Percentiles rank a stretch among this genome's conserved stretches.
Conservation (phyloP, 176 grass and related monocot species). For the Otatea glauca region DNA sequence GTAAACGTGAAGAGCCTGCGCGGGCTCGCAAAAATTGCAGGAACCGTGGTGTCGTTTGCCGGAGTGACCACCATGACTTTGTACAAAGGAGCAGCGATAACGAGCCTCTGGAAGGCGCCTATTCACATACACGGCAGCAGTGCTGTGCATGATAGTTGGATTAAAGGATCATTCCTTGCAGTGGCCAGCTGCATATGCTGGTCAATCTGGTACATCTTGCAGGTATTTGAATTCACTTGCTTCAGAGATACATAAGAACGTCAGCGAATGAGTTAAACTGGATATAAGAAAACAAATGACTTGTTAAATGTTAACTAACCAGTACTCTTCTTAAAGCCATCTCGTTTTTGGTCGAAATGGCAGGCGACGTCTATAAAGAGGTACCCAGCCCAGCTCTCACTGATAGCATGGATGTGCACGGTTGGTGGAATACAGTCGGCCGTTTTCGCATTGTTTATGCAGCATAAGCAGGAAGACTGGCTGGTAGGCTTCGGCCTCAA, state of each 20-base stretch:
- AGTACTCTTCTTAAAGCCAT: background rate
- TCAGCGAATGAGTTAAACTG: background rate
- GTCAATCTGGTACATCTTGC: conserved; percentile 87
- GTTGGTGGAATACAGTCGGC: conserved; percentile 72
- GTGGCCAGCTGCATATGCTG: conserved; percentile 81
- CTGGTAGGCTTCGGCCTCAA: conserved; percentile 77
- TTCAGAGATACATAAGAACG: background rate
- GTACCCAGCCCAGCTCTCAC: conserved; percentile 85
- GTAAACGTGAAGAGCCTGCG: conserved; percentile 59
- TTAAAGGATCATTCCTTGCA: conserved; percentile 68
- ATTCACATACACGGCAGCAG: conserved; percentile 50
- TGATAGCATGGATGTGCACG: conserved; percentile 83
- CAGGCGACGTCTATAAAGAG: conserved; percentile 77
- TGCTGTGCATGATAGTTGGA: conserved; percentile 56
- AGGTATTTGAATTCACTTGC: conserved; percentile 43
- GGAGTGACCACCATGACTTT: conserved; percentile 92
- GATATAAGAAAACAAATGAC: background rate
- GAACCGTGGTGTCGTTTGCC: conserved; percentile 67
- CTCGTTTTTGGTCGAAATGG: background rate
- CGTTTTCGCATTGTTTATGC: conserved; percentile 57
- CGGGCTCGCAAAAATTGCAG: conserved; percentile 70
- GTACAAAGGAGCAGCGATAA: conserved; percentile 69
- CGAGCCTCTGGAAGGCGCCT: conserved; percentile 56
- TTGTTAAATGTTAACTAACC: background rate
- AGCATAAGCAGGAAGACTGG: conserved; percentile 61